phyloP scores from a whole-genome alignment of 164 flowering plant species.

The Aristolochia contorta region DNA sequence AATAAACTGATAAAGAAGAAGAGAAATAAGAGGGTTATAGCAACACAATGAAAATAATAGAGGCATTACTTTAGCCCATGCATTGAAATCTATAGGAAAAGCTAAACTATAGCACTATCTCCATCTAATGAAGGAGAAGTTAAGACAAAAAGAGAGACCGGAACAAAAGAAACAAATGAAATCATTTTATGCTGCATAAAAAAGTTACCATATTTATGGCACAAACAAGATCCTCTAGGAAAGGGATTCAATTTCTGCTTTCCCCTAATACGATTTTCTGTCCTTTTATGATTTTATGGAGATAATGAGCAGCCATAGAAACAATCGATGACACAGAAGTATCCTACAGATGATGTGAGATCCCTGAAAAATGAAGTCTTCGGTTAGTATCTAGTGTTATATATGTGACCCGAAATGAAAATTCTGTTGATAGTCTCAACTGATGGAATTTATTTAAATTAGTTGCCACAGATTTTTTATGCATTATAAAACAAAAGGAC shows the following conservation, averaged over 20 bases:
- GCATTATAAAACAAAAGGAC: too few relatives aligned
- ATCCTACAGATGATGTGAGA: too few relatives aligned
- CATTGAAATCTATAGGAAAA: background rate
- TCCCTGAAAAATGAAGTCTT: too few relatives aligned
- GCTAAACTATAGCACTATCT: background rate
- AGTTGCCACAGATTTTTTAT: too few relatives aligned
- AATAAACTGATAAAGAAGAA: too few relatives aligned
- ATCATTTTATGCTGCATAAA: background rate
- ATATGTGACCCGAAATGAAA: too few relatives aligned
- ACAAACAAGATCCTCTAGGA: background rate
- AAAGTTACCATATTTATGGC: background rate
- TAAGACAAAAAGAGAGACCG: background rate
- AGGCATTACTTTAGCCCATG: background rate
- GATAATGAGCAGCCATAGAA: background rate
- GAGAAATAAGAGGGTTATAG: too few relatives aligned
- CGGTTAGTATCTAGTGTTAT: too few relatives aligned
- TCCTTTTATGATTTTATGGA: background rate
- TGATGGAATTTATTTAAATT: too few relatives aligned
- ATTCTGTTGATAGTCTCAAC: too few relatives aligned
- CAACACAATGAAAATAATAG: background rate
- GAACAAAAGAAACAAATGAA: background rate
- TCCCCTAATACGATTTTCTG: background rate
- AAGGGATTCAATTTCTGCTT: background rate
- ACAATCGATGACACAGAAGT: background rate
- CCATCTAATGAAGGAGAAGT: background rate